Evolutionary conservation across 352 stramenopile species (phyloP).

Genomic region (Pythium apleroticum): DNA sequence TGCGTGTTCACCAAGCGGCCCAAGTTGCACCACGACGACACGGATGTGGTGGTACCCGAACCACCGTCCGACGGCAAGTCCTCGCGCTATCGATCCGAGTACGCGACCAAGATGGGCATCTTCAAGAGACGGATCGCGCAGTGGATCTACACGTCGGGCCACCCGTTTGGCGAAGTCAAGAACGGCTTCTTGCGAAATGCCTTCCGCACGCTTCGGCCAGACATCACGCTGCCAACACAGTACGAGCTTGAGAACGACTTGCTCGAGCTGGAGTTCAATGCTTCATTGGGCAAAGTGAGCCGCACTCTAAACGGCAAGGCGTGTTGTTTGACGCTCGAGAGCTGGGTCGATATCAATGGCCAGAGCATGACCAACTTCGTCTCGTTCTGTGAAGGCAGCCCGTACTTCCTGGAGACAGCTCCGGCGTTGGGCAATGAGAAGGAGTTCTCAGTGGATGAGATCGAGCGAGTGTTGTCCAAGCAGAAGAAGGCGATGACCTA

Average conservation of each 20-base stretch:
- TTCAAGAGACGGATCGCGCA: slow-evolving; percentile 68
- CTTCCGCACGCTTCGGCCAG: slow-evolving; percentile 40
- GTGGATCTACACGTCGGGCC: slow-evolving; percentile 63
- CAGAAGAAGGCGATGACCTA: slow-evolving; percentile 55
- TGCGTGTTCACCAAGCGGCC: slow-evolving; percentile 35
- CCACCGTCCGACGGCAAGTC: slow-evolving; percentile 18
- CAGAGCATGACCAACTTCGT: slow-evolving; percentile 47
- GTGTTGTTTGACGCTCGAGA: slow-evolving; percentile 61
- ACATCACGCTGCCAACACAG: slow-evolving; percentile 42
- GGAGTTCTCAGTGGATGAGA: slow-evolving; percentile 41
- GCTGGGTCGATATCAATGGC: slow-evolving; percentile 44
- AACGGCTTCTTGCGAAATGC: slow-evolving; percentile 46
- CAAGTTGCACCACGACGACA: slow-evolving; percentile 22
- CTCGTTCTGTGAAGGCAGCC: slow-evolving; percentile 33
- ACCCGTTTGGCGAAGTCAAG: slow-evolving; percentile 46
- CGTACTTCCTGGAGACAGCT: slow-evolving; percentile 49
- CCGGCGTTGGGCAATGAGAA: slow-evolving; percentile 14
- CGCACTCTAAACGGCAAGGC: slow-evolving; percentile 46
- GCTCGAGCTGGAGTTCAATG: slow-evolving; percentile 51
- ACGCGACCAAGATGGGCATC: slow-evolving; percentile 46
- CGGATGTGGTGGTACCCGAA: slow-evolving; percentile 15
- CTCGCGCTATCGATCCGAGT: slow-evolving; percentile 26
- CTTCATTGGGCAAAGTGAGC: slow-evolving; percentile 42
- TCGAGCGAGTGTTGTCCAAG: slow-evolving; percentile 49
- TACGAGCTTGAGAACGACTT: slow-evolving; percentile 68